phyloP scores from a whole-genome alignment of 805 yeast genomes.

The Candida ficus region DNA sequence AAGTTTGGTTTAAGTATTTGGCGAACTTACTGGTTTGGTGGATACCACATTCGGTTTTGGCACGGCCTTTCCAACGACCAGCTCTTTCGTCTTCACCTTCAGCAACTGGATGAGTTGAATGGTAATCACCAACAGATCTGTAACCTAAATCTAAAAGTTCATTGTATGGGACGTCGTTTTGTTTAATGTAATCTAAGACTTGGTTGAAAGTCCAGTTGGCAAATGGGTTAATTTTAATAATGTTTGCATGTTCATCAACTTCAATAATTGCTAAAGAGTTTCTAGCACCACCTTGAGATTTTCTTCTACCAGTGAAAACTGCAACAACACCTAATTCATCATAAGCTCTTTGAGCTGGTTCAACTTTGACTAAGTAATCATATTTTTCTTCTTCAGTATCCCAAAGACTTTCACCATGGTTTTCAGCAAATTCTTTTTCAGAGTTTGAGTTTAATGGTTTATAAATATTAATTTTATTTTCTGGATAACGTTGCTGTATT shows the following conservation, averaged over 20 bases:
- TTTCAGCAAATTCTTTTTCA: conserved; percentile 57
- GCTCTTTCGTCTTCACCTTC: conserved; percentile 94
- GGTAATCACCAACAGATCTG: conserved; percentile 92
- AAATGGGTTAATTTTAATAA: conserved; percentile 84
- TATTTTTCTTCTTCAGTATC: conserved; percentile 73
- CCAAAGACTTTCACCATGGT: conserved; percentile 80
- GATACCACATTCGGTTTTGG: conserved; percentile 93
- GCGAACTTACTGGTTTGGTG: conserved; percentile 78
- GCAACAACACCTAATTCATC: conserved; percentile 67
- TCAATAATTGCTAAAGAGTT: conserved; percentile 70
- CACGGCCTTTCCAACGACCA: conserved; percentile 95
- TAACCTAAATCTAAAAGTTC: conserved; percentile 80
- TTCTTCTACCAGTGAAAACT: conserved; percentile 87
- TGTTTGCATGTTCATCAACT: conserved; percentile 60
- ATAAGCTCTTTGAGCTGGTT: conserved; percentile 86
- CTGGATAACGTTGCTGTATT: conserved; percentile 52
- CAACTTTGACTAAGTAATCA: conserved; percentile 87
- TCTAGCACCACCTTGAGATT: conserved; percentile 86
- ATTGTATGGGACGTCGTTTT: conserved; percentile 77
- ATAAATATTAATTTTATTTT: conserved; percentile 53
- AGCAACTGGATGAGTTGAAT: conserved; percentile 81
- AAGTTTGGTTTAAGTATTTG: conserved; percentile 37
- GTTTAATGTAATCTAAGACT: conserved; percentile 65
- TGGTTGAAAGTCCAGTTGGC: conserved; percentile 75
- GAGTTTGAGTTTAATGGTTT: conserved; percentile 54